These are phyloP conservation scores for Leccinum longicurvipes DNA, from an alignment of 768 basidiomycete species.

Conservation along the genomic window DNA sequence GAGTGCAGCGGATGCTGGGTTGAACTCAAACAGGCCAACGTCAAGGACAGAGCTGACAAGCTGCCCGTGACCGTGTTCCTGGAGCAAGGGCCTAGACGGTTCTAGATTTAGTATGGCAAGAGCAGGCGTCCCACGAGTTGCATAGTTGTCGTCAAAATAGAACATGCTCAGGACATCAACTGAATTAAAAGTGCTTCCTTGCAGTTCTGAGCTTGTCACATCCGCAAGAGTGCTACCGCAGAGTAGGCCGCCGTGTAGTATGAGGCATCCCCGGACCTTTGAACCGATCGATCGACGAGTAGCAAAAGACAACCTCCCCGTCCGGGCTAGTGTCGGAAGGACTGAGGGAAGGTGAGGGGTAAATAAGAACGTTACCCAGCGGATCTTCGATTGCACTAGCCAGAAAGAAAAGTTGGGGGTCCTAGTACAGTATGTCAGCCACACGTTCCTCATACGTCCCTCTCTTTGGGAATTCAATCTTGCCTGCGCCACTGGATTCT, in stretches of 20 bases:
- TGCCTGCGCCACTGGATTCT: conserved; percentile 1
- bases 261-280: not conserved
- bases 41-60: not conserved
- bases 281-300: not conserved
- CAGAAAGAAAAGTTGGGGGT: not conserved
- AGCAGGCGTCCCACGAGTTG: not conserved
- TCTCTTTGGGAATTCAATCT: not conserved
- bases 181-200: not conserved
- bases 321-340: not conserved
- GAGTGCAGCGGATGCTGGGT: not conserved
- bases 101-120: not conserved
- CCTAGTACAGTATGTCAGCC: not conserved
- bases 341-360: not conserved
- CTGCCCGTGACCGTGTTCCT: too few relatives aligned
- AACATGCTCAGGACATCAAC: not conserved
- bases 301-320: not conserved
- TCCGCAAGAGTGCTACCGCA: not conserved
- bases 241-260: not conserved
- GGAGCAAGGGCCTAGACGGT: too few relatives aligned
- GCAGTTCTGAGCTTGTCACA: not conserved
- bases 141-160: not conserved
- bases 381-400: not conserved
- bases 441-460: not conserved
- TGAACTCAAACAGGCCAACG: not conserved
- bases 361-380: not conserved